A percentile compares a stretch with the other conserved stretches of the same genome.
These are phyloP conservation scores for Aspergillus indologenus DNA, from an alignment of 495 filamentous ascomycete genomes.

Conservation along the genomic window DNA sequence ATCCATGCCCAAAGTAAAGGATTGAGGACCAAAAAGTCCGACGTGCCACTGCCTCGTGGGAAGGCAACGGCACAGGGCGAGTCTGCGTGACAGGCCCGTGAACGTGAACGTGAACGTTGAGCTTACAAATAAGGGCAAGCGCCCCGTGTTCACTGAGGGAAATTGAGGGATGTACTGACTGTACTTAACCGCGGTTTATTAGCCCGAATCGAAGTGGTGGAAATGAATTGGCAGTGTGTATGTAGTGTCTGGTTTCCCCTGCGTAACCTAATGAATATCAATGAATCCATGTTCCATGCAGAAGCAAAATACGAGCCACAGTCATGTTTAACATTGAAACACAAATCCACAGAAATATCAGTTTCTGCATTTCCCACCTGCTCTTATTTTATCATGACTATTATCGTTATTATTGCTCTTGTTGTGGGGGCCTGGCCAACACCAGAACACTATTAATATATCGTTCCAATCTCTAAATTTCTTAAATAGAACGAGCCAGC, in stretches of 20 bases:
- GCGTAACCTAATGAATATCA: neutral
- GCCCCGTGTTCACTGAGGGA: neutral
- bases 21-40: constrained; percentile 6
- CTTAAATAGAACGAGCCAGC: neutral
- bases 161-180: neutral
- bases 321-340: neutral
- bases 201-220: neutral
- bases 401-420: too few species aligned
- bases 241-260: neutral
- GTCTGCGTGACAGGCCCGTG: neutral
- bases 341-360: too few species aligned
- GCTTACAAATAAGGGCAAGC: neutral
- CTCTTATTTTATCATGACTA: too few species aligned
- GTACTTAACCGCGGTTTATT: neutral
- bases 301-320: neutral
- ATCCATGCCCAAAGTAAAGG: constrained; percentile 9
- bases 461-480: neutral
- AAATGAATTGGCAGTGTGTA: neutral
- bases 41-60: neutral
- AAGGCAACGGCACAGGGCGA: neutral
- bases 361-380: too few species aligned
- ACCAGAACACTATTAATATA: neutral
- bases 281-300: neutral
- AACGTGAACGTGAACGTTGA: neutral
- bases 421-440: neutral